Percentiles rank a stretch among this genome's conserved stretches.
Evolutionary conservation across 2,329 filamentous ascomycete species (phyloP).

Genomic region (Elsinoe ampelina): DNA sequence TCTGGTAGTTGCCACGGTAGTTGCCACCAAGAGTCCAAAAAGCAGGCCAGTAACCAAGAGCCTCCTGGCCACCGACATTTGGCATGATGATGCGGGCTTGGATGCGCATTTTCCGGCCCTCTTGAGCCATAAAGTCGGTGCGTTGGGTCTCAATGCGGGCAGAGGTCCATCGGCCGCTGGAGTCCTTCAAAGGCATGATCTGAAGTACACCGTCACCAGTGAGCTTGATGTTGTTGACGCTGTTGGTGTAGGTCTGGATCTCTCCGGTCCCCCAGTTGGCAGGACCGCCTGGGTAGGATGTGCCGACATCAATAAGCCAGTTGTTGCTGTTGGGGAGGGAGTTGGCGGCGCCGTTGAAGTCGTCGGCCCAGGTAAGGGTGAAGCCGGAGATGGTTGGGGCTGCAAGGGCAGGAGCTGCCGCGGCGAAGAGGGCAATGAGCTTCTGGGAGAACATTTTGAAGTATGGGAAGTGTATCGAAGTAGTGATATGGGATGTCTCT

Average conservation of each 20-base stretch:
- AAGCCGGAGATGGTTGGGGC: constrained; percentile 6
- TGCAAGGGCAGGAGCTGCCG: background rate
- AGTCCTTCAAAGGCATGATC: constrained; percentile 29
- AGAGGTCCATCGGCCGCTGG: constrained; percentile 19
- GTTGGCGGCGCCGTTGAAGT: constrained; percentile 28
- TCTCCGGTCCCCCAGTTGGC: constrained; percentile 43
- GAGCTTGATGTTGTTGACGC: constrained; percentile 34
- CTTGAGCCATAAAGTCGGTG: constrained; percentile 20
- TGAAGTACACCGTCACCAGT: constrained; percentile 30
- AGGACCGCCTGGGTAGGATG: constrained; percentile 38
- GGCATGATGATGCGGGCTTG: constrained; percentile 19
- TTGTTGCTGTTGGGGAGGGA: constrained; percentile 31
- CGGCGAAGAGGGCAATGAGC: constrained; percentile 1
- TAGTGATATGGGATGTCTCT: background rate
- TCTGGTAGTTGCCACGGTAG: constrained; percentile 19
- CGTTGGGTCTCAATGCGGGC: constrained; percentile 20
- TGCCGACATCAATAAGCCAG: constrained; percentile 40
- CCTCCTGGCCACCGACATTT: constrained; percentile 16
- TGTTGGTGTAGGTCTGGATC: constrained; percentile 38
- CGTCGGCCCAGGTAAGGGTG: constrained; percentile 21
- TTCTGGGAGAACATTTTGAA: constrained; percentile 4
- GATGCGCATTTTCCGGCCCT: constrained; percentile 21
- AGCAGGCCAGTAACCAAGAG: constrained; percentile 21
- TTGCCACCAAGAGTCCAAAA: constrained; percentile 20
- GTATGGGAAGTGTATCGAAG: background rate